Base-by-base conservation (phyloP, 2,329 filamentous ascomycete species). In the Venturia effusa region DNA sequence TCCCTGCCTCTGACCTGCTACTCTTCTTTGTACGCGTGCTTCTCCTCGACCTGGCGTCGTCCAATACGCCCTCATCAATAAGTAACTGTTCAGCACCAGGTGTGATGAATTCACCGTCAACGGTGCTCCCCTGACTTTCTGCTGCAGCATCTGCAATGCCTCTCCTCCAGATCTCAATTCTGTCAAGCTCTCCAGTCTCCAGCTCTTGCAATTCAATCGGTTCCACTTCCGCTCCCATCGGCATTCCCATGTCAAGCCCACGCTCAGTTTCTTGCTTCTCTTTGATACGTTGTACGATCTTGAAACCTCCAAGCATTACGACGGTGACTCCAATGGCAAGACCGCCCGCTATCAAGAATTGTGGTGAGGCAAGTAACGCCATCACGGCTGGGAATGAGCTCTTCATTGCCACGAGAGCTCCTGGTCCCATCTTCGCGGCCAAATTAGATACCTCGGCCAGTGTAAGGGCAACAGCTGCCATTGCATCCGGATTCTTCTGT, bases 261-360 rank as follows among this genome's bases (percentile, higher is more conserved):
- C 51, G 55, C 22, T 63, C 61, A 19, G 39, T 24, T 15, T 71
- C 72, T 40, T 77, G 77, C 64, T 76, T 76, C 17, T 73, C 78
- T 70, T 80, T 79, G 68, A 97, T 90, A 69, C 86, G 88, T 81
- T 97, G 95, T 76, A 99, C 87, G 74, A 99, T 97, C 78, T 96
- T 97, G 83, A 91, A 97, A 5, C 94, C 93, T 63, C 94, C 94
- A 66, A 99, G 90, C 74, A 94, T 92, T 70, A 99, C 90, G 10
- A 97, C 87, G 0, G 94, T 97, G n/a, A 96, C 87, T 17, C 94
- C 94, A 0, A 96, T 86, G 0, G 89, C 90, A 17, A 96, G 86
- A 54, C 92, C 90, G 0, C 90, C 91, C 4, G 92, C 92, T 70
- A 99, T 96, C 67, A 97, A 84, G 73, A 99, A 99, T 71, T 99